phyloP scores from a whole-genome alignment of 176 grass and related monocot species.

The Phoenix roebelenii region DNA sequence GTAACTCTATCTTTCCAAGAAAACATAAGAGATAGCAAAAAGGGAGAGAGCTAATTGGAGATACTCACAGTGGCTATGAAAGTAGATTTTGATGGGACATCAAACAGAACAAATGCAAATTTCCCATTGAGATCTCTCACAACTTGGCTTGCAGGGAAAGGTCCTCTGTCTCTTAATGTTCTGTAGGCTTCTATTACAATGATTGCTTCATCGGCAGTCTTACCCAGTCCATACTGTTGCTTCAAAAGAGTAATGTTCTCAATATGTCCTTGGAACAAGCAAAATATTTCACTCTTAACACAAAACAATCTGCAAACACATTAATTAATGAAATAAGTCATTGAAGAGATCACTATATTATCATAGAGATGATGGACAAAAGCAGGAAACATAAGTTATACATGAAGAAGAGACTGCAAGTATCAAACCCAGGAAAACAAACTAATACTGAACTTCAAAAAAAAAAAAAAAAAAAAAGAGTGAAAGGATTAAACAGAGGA shows the following conservation, averaged over 20 bases:
- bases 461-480: no score
- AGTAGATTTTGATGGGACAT: constrained; percentile 58
- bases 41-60: background rate
- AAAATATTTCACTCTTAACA: constrained; percentile 76
- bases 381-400: no score
- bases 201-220: constrained; percentile 65
- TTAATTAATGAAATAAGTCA: no score
- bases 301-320: constrained; percentile 54
- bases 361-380: no score
- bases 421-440: no score
- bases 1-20: no score
- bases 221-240: constrained; percentile 82
- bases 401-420: no score
- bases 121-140: constrained; percentile 81
- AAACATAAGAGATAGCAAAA: background rate
- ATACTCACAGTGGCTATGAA: constrained; percentile 75
- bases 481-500: no score
- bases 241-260: constrained; percentile 83
- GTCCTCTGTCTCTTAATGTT: constrained; percentile 81
- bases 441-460: no score
- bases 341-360: no score
- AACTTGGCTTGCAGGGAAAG: constrained; percentile 74
- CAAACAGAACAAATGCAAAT: constrained; percentile 78
- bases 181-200: constrained; percentile 87
- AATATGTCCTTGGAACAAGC: constrained; percentile 73